Conservation (phyloP, 176 grass and related monocot species). For the Triticum urartu region DNA sequence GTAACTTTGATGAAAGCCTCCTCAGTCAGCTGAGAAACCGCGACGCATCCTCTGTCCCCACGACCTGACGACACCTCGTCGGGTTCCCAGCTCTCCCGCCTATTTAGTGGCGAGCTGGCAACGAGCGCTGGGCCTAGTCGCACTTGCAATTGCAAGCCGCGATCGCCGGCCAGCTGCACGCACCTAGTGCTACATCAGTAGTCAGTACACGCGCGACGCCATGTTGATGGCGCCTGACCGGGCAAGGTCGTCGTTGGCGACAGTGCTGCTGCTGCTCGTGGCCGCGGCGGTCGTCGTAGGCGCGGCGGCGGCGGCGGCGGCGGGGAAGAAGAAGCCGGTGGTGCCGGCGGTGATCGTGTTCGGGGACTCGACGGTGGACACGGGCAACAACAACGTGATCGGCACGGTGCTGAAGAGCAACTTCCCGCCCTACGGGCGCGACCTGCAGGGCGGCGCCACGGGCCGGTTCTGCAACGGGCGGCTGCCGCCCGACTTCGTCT, state of each 20-base stretch:
- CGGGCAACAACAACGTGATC: slow-evolving; percentile 82
- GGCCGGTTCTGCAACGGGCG: slow-evolving; percentile 85
- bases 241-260: background rate
- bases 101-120: slow-evolving; percentile 32
- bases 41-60: background rate
- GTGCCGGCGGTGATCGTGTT: slow-evolving; percentile 71
- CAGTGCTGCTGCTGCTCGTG: background rate
- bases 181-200: background rate
- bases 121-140: background rate
- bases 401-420: slow-evolving; percentile 73
- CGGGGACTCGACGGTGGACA: slow-evolving; percentile 80
- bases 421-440: slow-evolving; percentile 82
- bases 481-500: slow-evolving; percentile 76
- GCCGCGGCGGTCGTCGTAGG: background rate
- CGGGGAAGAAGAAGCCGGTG: background rate
- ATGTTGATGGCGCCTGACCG: background rate
- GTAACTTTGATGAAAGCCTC: slow-evolving; percentile 31
- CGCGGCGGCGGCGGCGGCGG: too few species aligned
- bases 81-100: background rate
- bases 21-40: background rate
- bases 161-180: background rate
- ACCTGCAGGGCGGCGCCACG: slow-evolving; percentile 48
- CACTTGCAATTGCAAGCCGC: background rate
- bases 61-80: background rate
- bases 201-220: background rate